Evolutionary conservation across 2,329 filamentous ascomycete genomes (phyloP).

Genomic region (Penicillium sp.): DNA sequence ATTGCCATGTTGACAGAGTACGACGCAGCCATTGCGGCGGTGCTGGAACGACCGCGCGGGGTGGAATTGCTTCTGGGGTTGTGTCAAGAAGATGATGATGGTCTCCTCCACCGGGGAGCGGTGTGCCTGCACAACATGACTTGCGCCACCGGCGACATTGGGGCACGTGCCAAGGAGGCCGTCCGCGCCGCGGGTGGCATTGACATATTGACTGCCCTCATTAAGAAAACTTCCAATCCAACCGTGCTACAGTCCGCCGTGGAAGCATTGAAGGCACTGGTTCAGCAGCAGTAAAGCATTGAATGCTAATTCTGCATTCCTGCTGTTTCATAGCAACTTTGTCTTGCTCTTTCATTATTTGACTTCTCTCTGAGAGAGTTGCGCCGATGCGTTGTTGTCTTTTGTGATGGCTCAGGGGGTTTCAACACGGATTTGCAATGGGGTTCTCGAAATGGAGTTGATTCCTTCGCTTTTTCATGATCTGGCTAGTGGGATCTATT

Average conservation of each 20-base stretch:
- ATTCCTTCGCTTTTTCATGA: neutral
- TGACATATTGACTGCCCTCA: conserved; percentile 66
- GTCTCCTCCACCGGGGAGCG: conserved; percentile 63
- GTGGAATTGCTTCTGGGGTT: conserved; percentile 77
- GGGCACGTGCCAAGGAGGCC: conserved; percentile 59
- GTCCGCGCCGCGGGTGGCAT: conserved; percentile 64
- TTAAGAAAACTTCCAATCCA: conserved; percentile 67
- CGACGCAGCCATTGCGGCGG: conserved; percentile 69
- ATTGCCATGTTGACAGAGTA: conserved; percentile 80
- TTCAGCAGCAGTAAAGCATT: neutral
- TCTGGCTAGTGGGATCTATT: conserved; percentile 2
- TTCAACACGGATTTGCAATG: neutral
- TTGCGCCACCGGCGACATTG: conserved; percentile 62
- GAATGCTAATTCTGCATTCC: neutral
- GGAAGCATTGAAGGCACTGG: conserved; percentile 68
- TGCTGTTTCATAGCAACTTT: neutral
- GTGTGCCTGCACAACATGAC: conserved; percentile 75
- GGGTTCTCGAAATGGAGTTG: neutral
- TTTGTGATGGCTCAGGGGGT: neutral
- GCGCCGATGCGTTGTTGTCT: neutral
- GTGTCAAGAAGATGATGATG: conserved; percentile 66
- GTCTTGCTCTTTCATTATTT: neutral
- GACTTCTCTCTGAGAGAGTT: neutral
- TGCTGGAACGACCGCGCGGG: conserved; percentile 71
- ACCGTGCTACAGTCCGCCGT: conserved; percentile 72